phyloP scores from a whole-genome alignment of 495 filamentous ascomycete species.

The Penicillium dipodomyicola region DNA sequence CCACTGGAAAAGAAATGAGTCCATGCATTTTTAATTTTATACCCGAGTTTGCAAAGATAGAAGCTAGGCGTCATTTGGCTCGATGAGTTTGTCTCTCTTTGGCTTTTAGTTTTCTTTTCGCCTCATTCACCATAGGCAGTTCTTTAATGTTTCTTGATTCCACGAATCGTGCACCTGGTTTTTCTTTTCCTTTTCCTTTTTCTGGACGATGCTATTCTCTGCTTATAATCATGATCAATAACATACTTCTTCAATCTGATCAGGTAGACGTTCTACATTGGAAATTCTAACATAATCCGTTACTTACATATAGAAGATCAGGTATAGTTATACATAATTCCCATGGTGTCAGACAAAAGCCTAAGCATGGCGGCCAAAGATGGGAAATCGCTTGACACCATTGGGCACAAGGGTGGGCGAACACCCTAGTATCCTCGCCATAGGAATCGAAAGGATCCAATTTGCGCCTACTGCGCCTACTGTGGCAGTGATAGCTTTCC shows the following conservation, averaged over 20 bases:
- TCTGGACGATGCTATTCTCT: neutral
- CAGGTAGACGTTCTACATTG: too few species aligned
- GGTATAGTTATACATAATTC: conserved; percentile 11
- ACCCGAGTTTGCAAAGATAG: conserved; percentile 22
- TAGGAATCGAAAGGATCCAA: neutral
- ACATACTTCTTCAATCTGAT: neutral
- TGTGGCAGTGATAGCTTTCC: neutral
- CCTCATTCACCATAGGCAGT: conserved; percentile 4
- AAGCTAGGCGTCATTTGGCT: conserved; percentile 22
- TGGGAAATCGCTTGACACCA: conserved; percentile 84
- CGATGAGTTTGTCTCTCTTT: conserved; percentile 4
- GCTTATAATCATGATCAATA: conserved; percentile 4
- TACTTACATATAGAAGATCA: conserved; percentile 7
- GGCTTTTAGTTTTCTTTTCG: conserved; percentile 1
- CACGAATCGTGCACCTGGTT: neutral
- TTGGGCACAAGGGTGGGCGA: conserved; percentile 88
- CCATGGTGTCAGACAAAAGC: neutral
- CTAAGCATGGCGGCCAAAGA: conserved; percentile 64
- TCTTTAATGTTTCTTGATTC: conserved; percentile 1
- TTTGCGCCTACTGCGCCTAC: neutral
- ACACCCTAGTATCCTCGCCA: conserved; percentile 51
- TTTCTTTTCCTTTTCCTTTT: neutral
- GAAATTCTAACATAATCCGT: neutral
- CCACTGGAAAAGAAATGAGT: conserved; percentile 22
- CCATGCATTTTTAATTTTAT: conserved; percentile 22